Conservation (phyloP, 2,329 filamentous ascomycete genomes). For the Colletotrichum simmondsii region DNA sequence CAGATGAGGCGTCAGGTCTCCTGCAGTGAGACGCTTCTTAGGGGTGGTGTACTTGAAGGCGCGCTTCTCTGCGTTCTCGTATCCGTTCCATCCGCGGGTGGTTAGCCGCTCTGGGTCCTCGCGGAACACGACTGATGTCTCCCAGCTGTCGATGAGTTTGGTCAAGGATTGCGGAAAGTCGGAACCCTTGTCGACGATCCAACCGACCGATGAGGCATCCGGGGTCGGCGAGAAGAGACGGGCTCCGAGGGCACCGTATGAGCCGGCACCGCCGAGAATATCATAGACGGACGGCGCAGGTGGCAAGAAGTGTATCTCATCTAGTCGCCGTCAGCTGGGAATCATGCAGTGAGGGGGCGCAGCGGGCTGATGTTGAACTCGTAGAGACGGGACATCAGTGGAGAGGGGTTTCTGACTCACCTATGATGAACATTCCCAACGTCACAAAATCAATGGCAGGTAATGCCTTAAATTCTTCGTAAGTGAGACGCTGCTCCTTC, state of each 20-base stretch:
- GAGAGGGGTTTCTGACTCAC: conserved; percentile 51
- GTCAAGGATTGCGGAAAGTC: conserved; percentile 82
- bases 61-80: conserved; percentile 74
- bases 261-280: conserved; percentile 88
- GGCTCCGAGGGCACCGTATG: conserved; percentile 88
- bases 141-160: conserved; percentile 76
- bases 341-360: not conserved
- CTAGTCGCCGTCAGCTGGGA: conserved; percentile 53
- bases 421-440: conserved; percentile 80
- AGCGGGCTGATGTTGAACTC: not conserved
- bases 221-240: conserved; percentile 83
- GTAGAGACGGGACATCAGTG: not conserved
- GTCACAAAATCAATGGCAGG: conserved; percentile 72
- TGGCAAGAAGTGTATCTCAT: conserved; percentile 89
- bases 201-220: conserved; percentile 77
- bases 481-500: conserved; percentile 27
- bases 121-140: conserved; percentile 78
- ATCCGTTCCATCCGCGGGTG: conserved; percentile 93
- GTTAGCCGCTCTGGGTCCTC: conserved; percentile 76
- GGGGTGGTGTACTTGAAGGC: conserved; percentile 90
- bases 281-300: conserved; percentile 76
- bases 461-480: conserved; percentile 43
- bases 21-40: conserved; percentile 82
- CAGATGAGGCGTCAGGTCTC: conserved; percentile 74
- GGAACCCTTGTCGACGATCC: conserved; percentile 89